phyloP scores from a whole-genome alignment of 2,329 filamentous ascomycete genomes.

The Arthroderma sp. region DNA sequence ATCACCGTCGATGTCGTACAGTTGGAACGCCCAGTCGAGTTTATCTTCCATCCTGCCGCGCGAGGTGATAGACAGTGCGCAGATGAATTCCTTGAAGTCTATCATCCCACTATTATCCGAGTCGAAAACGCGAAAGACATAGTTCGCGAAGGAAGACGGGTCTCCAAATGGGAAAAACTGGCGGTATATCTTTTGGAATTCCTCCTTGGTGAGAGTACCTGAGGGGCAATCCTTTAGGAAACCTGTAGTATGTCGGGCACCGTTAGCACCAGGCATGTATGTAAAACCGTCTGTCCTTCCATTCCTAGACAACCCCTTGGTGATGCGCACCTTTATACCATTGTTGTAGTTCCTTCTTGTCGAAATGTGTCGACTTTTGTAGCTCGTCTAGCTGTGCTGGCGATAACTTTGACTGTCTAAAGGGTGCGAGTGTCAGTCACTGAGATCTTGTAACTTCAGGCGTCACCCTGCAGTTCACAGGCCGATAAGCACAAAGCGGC shows the following conservation, averaged over 20 bases:
- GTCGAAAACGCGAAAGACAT: slow-evolving; percentile 98
- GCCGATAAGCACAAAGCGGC: too few relatives aligned
- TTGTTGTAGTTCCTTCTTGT: slow-evolving; percentile 99
- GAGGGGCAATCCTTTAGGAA: slow-evolving; percentile 98
- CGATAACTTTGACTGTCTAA: slow-evolving; percentile 96
- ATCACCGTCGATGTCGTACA: slow-evolving; percentile 98
- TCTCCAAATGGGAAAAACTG: slow-evolving; percentile 99
- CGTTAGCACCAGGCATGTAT: background rate
- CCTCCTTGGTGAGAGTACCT: slow-evolving; percentile 91
- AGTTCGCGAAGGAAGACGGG: slow-evolving; percentile 92
- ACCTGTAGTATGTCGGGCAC: slow-evolving; percentile 39
- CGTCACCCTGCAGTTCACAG: too few relatives aligned
- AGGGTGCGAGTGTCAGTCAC: too few relatives aligned
- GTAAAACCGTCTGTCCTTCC: too few relatives aligned
- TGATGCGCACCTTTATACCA: slow-evolving; percentile 89
- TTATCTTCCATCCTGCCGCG: slow-evolving; percentile 99
- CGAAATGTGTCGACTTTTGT: slow-evolving; percentile 94
- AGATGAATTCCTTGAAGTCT: slow-evolving; percentile 99
- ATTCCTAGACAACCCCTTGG: background rate
- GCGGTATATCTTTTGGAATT: slow-evolving; percentile 99
- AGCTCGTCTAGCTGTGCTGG: slow-evolving; percentile 91
- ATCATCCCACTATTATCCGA: slow-evolving; percentile 94
- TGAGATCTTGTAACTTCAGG: too few relatives aligned
- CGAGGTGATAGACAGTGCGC: slow-evolving; percentile 89
- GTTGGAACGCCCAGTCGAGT: slow-evolving; percentile 96